Evolutionary conservation across 192 early-diverging fungal species (phyloP).

Genomic region (Coemansia sp.): DNA sequence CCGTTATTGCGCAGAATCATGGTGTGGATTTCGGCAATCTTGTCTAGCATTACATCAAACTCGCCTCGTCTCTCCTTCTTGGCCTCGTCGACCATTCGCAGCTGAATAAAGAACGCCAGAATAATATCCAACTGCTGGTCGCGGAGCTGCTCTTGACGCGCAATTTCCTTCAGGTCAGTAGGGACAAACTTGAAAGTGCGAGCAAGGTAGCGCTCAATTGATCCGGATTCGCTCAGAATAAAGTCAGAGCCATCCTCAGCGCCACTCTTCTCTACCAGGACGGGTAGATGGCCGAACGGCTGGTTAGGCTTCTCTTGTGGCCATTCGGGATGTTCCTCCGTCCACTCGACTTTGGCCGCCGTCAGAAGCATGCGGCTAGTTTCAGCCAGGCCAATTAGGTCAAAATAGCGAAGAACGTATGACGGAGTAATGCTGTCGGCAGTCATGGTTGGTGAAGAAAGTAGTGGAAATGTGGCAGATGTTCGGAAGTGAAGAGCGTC

Average conservation of each 20-base stretch:
- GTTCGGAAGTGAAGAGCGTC: neutral
- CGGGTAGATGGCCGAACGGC: slow-evolving; percentile 60
- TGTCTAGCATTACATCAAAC: slow-evolving; percentile 25
- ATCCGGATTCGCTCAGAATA: slow-evolving; percentile 45
- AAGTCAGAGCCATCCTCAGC: slow-evolving; percentile 38
- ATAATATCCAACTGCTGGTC: slow-evolving; percentile 22
- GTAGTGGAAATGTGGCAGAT: neutral
- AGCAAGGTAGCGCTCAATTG: slow-evolving; percentile 60
- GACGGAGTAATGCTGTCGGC: slow-evolving; percentile 8
- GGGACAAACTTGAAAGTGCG: slow-evolving; percentile 48
- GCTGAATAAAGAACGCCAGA: neutral
- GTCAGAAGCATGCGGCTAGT: slow-evolving; percentile 50
- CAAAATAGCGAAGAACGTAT: slow-evolving; percentile 48
- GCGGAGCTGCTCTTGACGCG: slow-evolving; percentile 42
- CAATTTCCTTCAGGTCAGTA: slow-evolving; percentile 34
- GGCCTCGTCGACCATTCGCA: neutral
- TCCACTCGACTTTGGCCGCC: slow-evolving; percentile 42
- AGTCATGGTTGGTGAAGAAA: neutral
- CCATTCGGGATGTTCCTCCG: slow-evolving; percentile 56
- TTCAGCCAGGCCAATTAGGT: slow-evolving; percentile 30
- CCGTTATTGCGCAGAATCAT: slow-evolving; percentile 54
- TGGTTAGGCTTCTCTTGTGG: slow-evolving; percentile 52
- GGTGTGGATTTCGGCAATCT: slow-evolving; percentile 38
- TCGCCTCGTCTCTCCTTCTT: slow-evolving; percentile 24
- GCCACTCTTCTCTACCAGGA: slow-evolving; percentile 53